Evolutionary conservation across 805 yeast genomes (phyloP), one percentile per base, ranked within the genome.

Genomic region (Myxozyma melibiosi): DNA sequence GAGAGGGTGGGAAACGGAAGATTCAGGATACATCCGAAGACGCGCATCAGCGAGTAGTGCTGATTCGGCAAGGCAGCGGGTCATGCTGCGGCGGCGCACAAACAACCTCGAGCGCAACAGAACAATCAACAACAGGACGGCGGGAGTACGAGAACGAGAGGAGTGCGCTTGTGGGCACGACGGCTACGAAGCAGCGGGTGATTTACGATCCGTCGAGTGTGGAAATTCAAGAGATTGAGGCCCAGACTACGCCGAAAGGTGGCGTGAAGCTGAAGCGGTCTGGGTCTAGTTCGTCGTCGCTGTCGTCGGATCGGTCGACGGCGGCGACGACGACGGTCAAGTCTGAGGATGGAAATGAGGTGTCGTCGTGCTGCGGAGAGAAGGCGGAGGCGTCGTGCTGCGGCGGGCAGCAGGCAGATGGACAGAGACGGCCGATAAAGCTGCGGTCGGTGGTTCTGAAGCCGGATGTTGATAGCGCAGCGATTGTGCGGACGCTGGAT

Each of bases 401-500:
- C 40, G 40, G 50, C 16, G 31, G 40, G 22, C 43, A 14, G 20
- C 18, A 16, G 22, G 31, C 28, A 25, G 9, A 22, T n/a, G 16
- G 5, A 11, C 20, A 14, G 35, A 27, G 37, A 33, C 39, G 52
- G 41, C 43, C 60, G 20, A 50, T 55, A 18, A 55, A 52, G 30
- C 38, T 59, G 35, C 57, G 63, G 20, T 55, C 63, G 30, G 39
- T 59, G 16, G 44, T 59, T 2, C 27, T 55, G 16, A 54, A 51
- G 30, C 46, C 62, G 6, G 55, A 37, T 22, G 20, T 33, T 8
- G 48, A 54, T 22, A 44, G 53, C 20, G 52, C 62, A 4, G 58
- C 58, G 14, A 51, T 58, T 2, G 49, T 58, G 9, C 33, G 31
- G 42, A 51, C 56, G 20, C 33, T 49, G 24, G 39, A 35, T 13